Evolutionary conservation across 2,329 filamentous ascomycete species (phyloP).

Genomic region (Colletotrichum musicola): DNA sequence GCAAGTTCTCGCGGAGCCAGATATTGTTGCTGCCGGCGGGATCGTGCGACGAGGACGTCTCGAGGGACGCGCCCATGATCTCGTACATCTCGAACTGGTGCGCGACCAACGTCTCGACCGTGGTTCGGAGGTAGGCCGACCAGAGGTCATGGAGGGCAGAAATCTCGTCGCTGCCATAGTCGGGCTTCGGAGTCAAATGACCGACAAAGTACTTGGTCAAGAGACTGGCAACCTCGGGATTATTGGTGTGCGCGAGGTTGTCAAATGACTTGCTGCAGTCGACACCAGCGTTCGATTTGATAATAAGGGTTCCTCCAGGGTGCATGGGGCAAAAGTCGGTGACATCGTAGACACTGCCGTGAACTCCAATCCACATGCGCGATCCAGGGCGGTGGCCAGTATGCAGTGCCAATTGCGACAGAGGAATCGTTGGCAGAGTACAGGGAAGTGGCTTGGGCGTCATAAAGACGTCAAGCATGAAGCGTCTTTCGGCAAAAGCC

Average conservation of each 20-base stretch:
- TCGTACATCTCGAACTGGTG: slow-evolving; percentile 67
- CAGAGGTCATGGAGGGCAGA: slow-evolving; percentile 62
- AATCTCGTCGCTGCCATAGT: slow-evolving; percentile 59
- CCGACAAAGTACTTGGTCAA: slow-evolving; percentile 68
- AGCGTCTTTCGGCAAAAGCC: slow-evolving; percentile 66
- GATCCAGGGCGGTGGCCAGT: slow-evolving; percentile 62
- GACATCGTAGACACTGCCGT: slow-evolving; percentile 66
- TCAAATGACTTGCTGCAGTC: slow-evolving; percentile 67
- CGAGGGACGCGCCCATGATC: slow-evolving; percentile 55
- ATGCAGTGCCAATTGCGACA: slow-evolving; percentile 62
- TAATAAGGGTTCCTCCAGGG: slow-evolving; percentile 64
- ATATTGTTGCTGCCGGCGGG: slow-evolving; percentile 47
- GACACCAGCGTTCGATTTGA: slow-evolving; percentile 67
- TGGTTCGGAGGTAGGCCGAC: slow-evolving; percentile 61
- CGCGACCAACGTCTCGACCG: slow-evolving; percentile 64
- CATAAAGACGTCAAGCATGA: slow-evolving; percentile 71
- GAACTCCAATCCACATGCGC: slow-evolving; percentile 65
- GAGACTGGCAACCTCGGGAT: slow-evolving; percentile 65
- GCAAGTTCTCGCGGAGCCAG: slow-evolving; percentile 60
- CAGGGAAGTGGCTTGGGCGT: slow-evolving; percentile 65
- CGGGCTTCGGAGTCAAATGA: slow-evolving; percentile 62
- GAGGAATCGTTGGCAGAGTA: slow-evolving; percentile 62
- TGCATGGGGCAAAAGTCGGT: slow-evolving; percentile 67
- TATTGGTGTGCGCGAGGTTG: slow-evolving; percentile 66
- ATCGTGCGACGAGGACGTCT: slow-evolving; percentile 26